Base-by-base conservation (phyloP, 768 basidiomycete species). In the Psilocybe azurescens region DNA sequence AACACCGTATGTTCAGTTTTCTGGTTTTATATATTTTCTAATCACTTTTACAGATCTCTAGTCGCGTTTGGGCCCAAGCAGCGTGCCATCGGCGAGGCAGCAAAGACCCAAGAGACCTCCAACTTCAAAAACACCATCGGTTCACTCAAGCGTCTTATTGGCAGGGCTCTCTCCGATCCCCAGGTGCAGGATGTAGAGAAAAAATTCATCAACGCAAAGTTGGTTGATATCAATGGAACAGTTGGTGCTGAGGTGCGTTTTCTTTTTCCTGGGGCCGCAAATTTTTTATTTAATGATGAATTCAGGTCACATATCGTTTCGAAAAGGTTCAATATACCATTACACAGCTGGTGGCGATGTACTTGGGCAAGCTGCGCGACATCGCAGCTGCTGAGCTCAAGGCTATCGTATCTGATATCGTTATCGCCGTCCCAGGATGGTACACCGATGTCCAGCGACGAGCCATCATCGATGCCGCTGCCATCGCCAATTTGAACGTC, bases 91-190 rank as follows among this genome's bases (percentile, higher is more conserved):
- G 97, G 97, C 65, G 97, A 99, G 77, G 65, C 95, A 18, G 97
- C 96, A 68, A 99, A 99, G 83, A 98, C 93, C 0, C 94, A 96
- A 68, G 97, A 99, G 78, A 97, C 91, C 14, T 96, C 95, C 68
- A 99, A 99, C 79, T 98, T 95, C 85, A 92, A 88, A 78, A 99
- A 99, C 81, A 99, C 97, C 28, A 83, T 97, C 73, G 97, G 97
- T 46, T 90, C 87, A 0, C 81, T 99, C 70, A 98, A 98, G 77
- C 87, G 96, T 20, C 84, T 99, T 44, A 81, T 97, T 67, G 97
- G 96, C 8, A 86, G 96, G 54, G 87, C 90, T 30, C 67, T 91
- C 65, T 74, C 80, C 48, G 97, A 99, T 76, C 80, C 90, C 10
- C 95, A 98, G 74, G 83, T 96, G 60, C 83, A 88, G 71, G 81